Evolutionary conservation across 345 rosid species (phyloP), one percentile per base, ranked within the genome.

Genomic region (Theobroma cacao): DNA sequence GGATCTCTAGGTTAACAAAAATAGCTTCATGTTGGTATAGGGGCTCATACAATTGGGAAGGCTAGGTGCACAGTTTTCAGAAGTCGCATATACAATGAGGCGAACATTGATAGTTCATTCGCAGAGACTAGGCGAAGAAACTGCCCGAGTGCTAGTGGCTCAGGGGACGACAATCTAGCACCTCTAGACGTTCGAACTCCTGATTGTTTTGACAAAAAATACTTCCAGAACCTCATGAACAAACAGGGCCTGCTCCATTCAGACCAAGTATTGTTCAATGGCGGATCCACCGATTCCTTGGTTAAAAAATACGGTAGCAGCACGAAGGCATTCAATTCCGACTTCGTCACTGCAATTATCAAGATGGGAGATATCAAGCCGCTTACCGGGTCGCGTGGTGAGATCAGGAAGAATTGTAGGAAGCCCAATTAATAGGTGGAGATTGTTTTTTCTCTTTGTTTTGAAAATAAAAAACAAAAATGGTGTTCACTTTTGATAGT

Each of bases 321-420:
- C 45, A 47, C 74, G 0, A 17, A 65, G 22, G 38, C 75, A 1
- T 87, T 89, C 75, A 52, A 63, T 50, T 34, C 78, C 15, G 92
- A 89, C 56, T 89, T 87, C n/a, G 86, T 50, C 8, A 64, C 75
- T 0, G 88, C 88, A 2, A 89, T 89, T 88, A 60, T 85, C 63
- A 89, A 72, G 80, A 84, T 89, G 92, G 90, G 92, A 1, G 81
- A 85, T 20, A 80, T 87, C 18, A 81, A 12, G 4, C 92, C 86
- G 2, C 84, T 87, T 22, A 85, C 87, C 0, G 87, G 85, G 36
- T 77, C 87, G 48, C 70, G 63, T 0, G 89, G 91, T 73, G 85
- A 87, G 83, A 85, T 89, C 68, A 82, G 92, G 70, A 81, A 66
- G 64, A 84, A 79, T 28, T 85, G 89, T 67, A 80, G 90, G 33